Evolutionary conservation across 164 flowering plant genomes (phyloP).

Genomic region (Tetracentron sinense): DNA sequence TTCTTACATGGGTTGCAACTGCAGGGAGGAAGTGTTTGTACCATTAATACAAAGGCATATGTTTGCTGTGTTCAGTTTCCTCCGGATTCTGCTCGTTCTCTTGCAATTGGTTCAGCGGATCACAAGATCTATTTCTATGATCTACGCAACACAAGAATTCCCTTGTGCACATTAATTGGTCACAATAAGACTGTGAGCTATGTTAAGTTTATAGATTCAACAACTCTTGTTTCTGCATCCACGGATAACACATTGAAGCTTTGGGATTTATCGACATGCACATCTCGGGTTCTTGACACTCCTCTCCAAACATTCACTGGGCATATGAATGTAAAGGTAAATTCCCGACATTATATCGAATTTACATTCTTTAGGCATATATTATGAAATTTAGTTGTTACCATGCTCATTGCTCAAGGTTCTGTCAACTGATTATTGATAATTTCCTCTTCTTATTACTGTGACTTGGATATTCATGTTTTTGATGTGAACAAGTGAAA

Average conservation of each 20-base stretch:
- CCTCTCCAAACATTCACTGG: conserved; percentile 90
- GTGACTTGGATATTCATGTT: too few species aligned
- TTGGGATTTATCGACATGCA: conserved; percentile 79
- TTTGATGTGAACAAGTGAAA: too few species aligned
- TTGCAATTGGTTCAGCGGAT: conserved; percentile 98
- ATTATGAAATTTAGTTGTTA: too few species aligned
- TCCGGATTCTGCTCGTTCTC: conserved; percentile 62
- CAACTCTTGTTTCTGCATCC: conserved; percentile 82
- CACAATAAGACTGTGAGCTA: conserved; percentile 94
- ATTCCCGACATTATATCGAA: not conserved
- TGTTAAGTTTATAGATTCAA: conserved; percentile 77
- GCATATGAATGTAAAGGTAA: conserved; percentile 88
- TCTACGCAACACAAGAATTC: conserved; percentile 67
- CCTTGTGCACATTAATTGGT: conserved; percentile 69
- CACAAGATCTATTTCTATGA: conserved; percentile 86
- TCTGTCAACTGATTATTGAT: too few species aligned
- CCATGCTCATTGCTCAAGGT: too few species aligned
- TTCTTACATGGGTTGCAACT: conserved; percentile 44
- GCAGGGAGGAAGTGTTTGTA: conserved; percentile 85
- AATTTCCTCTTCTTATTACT: too few species aligned
- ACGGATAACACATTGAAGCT: conserved; percentile 93
- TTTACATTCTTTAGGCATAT: not conserved
- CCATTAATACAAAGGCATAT: conserved; percentile 89
- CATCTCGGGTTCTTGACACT: conserved; percentile 60
- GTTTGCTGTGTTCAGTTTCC: conserved; percentile 97